These are phyloP conservation scores for Phytomonas sp. DNA, from an alignment of 208 protist species.

Conservation along the genomic window DNA sequence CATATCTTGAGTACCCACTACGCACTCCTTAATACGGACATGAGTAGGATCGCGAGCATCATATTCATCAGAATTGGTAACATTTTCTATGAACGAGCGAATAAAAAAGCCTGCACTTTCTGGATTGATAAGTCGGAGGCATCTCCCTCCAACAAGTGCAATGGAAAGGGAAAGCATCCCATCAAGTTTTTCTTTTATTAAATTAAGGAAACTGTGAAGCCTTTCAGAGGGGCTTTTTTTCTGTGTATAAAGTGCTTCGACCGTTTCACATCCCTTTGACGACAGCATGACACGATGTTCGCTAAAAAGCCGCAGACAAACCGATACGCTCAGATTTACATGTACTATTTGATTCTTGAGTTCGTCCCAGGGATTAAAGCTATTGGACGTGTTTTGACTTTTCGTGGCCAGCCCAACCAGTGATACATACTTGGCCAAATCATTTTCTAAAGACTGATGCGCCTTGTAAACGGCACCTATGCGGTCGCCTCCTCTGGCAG, in stretches of 20 bases:
- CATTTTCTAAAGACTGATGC: conserved; percentile 25
- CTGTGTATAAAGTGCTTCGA: conserved; percentile 41
- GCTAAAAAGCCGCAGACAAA: conserved; percentile 68
- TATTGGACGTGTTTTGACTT: conserved; percentile 6
- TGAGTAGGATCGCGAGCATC: background rate
- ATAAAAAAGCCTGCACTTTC: conserved; percentile 13
- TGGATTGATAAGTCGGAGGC: conserved; percentile 19
- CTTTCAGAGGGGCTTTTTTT: conserved; percentile 17
- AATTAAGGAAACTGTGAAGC: conserved; percentile 26
- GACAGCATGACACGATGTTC: conserved; percentile 17
- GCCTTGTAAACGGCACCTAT: conserved; percentile 11
- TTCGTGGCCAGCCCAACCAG: background rate
- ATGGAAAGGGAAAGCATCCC: conserved; percentile 24
- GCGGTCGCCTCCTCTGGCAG: background rate
- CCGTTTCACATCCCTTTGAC: conserved; percentile 32
- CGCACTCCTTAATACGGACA: background rate
- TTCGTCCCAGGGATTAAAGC: conserved; percentile 36
- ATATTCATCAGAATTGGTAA: background rate
- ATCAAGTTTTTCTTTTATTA: conserved; percentile 20
- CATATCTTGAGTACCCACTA: conserved; percentile 2
- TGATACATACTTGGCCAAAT: conserved; percentile 8
- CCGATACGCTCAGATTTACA: conserved; percentile 18
- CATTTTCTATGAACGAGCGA: background rate
- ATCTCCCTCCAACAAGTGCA: conserved; percentile 19
- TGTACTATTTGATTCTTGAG: conserved; percentile 18